Conservation (phyloP, 2,329 filamentous ascomycete genomes). For the Penicillium sp. region DNA sequence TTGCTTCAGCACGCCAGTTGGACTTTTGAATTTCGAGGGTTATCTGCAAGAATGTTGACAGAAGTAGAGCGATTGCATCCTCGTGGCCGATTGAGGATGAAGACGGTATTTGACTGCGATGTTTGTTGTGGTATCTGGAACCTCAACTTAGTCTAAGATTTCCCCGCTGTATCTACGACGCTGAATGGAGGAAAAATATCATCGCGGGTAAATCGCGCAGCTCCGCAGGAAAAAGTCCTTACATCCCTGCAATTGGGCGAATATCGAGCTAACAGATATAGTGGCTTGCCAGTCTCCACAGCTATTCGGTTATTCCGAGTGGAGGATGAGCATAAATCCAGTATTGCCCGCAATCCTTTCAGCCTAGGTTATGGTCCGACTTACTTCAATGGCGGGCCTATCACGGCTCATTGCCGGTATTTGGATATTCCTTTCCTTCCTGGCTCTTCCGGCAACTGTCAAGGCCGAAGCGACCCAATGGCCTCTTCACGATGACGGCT, state of each 20-base stretch:
- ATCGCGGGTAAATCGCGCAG: neutral
- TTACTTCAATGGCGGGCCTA: slow-evolving; percentile 5
- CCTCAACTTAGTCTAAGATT: neutral
- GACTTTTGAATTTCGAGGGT: no score
- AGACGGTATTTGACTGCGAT: no score
- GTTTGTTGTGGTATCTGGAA: no score
- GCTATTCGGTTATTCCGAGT: neutral
- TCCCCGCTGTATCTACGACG: neutral
- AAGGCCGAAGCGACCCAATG: slow-evolving; percentile 30
- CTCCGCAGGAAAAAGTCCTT: neutral
- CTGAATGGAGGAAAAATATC: slow-evolving; percentile 18
- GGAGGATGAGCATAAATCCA: slow-evolving; percentile 2
- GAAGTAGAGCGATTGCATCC: no score
- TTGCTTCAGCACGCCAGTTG: no score
- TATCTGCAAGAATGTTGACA: no score
- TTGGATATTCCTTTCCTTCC: slow-evolving; percentile 11
- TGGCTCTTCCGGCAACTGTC: slow-evolving; percentile 4
- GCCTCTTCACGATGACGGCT: slow-evolving; percentile 48
- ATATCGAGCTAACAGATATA: neutral
- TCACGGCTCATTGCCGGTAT: slow-evolving; percentile 10
- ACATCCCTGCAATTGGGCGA: slow-evolving; percentile 1
- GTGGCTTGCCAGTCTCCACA: neutral
- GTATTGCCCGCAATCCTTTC: neutral
- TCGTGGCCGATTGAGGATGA: no score
- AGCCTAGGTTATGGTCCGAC: slow-evolving; percentile 4